Conservation (phyloP, 78 protist species). For the Cavenderia fasciculata region DNA sequence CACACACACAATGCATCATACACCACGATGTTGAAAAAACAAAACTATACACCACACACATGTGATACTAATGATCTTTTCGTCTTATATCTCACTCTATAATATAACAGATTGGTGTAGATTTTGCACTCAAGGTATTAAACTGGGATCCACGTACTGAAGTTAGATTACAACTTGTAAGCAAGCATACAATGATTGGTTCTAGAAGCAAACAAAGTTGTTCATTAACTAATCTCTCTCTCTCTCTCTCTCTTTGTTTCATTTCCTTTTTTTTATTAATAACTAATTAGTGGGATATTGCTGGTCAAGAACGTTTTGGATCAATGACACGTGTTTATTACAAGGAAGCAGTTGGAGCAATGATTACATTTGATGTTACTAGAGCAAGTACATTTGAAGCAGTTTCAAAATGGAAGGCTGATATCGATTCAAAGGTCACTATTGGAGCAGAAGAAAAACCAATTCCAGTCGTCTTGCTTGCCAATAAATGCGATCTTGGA, state of each 20-base stretch:
- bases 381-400: slow-evolving; percentile 94
- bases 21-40: too few relatives aligned
- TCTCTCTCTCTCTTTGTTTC: too few relatives aligned
- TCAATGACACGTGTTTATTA: slow-evolving; percentile 96
- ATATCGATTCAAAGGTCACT: slow-evolving; percentile 89
- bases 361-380: slow-evolving; percentile 95
- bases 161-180: slow-evolving; percentile 93
- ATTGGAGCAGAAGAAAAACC: slow-evolving; percentile 51
- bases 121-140: slow-evolving; percentile 94
- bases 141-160: slow-evolving; percentile 84
- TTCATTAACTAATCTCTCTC: too few relatives aligned
- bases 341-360: slow-evolving; percentile 97
- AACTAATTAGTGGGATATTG: slow-evolving; percentile 84
- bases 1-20: too few relatives aligned
- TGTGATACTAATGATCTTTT: too few relatives aligned
- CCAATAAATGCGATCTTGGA: slow-evolving; percentile 92
- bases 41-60: too few relatives aligned
- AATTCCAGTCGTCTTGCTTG: slow-evolving; percentile 95
- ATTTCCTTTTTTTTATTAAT: too few relatives aligned
- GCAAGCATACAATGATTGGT: too few relatives aligned
- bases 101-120: slow-evolving; percentile 92
- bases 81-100: neutral
- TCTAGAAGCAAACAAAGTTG: too few relatives aligned
- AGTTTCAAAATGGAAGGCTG: slow-evolving; percentile 94
- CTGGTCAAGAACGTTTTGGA: slow-evolving; percentile 90